Percentiles rank a stretch among this genome's conserved stretches.
Conservation (phyloP, 2,329 filamentous ascomycete genomes). For the Apiospora rasikravindrae region DNA sequence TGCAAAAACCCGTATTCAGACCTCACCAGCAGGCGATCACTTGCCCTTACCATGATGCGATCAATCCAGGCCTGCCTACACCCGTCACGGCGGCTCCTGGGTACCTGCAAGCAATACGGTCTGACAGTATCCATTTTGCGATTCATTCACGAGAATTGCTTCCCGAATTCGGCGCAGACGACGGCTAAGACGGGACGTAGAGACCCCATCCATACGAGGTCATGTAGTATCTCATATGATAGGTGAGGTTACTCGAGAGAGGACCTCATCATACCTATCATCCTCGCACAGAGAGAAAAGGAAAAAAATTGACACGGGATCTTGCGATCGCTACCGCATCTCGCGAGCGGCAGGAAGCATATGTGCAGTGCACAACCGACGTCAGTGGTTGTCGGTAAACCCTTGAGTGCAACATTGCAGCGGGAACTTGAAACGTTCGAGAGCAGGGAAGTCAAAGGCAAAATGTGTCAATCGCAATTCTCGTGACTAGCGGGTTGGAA, state of each 20-base stretch:
- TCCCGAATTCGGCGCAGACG: neutral
- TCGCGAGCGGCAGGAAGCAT: conserved; percentile 1
- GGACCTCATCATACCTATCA: neutral
- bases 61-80: neutral
- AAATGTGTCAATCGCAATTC: conserved; percentile 9
- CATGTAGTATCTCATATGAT: neutral
- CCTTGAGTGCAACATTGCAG: conserved; percentile 9
- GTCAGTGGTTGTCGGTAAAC: conserved; percentile 6
- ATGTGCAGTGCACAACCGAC: conserved; percentile 4
- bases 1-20: conserved; percentile 6
- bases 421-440: conserved; percentile 8
- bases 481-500: neutral
- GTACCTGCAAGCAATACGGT: neutral
- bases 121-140: neutral
- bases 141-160: neutral
- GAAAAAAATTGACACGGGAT: neutral
- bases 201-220: neutral
- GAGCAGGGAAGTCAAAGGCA: conserved; percentile 1
- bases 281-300: neutral
- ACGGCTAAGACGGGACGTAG: neutral
- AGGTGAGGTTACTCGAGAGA: neutral
- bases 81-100: neutral
- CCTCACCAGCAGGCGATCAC: neutral
- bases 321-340: neutral
- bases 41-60: neutral